Evolutionary conservation across 2,329 filamentous ascomycete genomes (phyloP).

Genomic region (Pestalotiopsis sp.): DNA sequence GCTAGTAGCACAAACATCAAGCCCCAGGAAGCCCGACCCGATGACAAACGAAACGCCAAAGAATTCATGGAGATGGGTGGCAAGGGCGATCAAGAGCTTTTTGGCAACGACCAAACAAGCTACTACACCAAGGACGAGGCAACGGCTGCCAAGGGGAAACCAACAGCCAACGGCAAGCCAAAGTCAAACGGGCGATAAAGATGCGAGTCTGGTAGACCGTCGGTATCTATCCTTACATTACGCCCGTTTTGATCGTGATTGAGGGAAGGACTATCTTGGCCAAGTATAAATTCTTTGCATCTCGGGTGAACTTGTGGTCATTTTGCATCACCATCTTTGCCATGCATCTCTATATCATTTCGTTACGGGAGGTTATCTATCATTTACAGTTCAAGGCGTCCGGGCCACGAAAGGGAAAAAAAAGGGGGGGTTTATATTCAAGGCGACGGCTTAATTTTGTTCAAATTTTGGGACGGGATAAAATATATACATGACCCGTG

Average conservation of each 20-base stretch:
- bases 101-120: slow-evolving; percentile 61
- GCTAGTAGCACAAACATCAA: slow-evolving; percentile 44
- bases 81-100: slow-evolving; percentile 81
- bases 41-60: slow-evolving; percentile 65
- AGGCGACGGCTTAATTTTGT: background rate
- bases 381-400: background rate
- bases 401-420: background rate
- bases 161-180: slow-evolving; percentile 26
- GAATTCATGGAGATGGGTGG: slow-evolving; percentile 88
- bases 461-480: background rate
- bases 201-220: background rate
- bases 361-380: background rate
- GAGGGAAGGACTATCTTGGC: background rate
- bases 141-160: slow-evolving; percentile 28
- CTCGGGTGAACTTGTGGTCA: background rate
- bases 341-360: background rate
- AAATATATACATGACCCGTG: background rate
- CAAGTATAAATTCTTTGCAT: background rate
- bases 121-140: slow-evolving; percentile 49
- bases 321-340: background rate
- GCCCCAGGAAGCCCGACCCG: slow-evolving; percentile 66
- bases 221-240: background rate
- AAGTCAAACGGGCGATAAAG: slow-evolving; percentile 24
- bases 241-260: background rate
- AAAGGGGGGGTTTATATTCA: background rate